phyloP scores from a whole-genome alignment of 23 red algal species.

The Gracilaria gracilis region DNA sequence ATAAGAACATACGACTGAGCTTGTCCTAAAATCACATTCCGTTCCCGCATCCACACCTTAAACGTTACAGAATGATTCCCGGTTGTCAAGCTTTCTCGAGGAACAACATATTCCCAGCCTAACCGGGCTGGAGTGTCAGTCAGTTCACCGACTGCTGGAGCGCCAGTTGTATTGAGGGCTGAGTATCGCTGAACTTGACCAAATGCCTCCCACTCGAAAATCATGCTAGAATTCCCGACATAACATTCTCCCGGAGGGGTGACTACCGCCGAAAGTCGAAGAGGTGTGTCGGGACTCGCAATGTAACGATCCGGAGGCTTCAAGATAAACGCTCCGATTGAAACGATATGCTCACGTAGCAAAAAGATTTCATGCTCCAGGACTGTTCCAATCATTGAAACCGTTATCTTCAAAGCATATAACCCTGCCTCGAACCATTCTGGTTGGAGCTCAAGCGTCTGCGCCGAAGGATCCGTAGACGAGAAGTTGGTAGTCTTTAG shows the following conservation, averaged over 20 bases:
- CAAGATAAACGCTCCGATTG: slow-evolving; percentile 76
- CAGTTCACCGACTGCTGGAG: slow-evolving; percentile 34
- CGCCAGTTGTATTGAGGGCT: slow-evolving; percentile 46
- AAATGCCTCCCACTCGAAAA: slow-evolving; percentile 80
- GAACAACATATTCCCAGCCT: slow-evolving; percentile 81
- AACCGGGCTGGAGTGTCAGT: slow-evolving; percentile 70
- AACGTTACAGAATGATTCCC: slow-evolving; percentile 65
- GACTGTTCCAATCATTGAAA: slow-evolving; percentile 33
- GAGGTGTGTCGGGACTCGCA: slow-evolving; percentile 60
- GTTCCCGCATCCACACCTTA: slow-evolving; percentile 55
- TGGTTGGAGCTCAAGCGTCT: slow-evolving; percentile 58
- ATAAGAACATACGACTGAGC: slow-evolving; percentile 65
- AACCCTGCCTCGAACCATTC: slow-evolving; percentile 47
- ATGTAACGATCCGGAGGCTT: slow-evolving; percentile 43
- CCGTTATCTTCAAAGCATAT: slow-evolving; percentile 57
- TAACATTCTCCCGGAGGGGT: slow-evolving; percentile 61
- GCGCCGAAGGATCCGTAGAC: slow-evolving; percentile 34
- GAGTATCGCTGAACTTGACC: slow-evolving; percentile 58
- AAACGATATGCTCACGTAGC: slow-evolving; percentile 52
- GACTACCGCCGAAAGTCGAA: slow-evolving; percentile 66
- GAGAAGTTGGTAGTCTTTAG: slow-evolving; percentile 31
- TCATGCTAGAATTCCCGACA: slow-evolving; percentile 50
- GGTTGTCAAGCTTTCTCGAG: slow-evolving; percentile 37
- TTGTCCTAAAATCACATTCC: slow-evolving; percentile 49
- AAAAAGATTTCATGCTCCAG: slow-evolving; percentile 60